Evolutionary conservation across 345 rosid species (phyloP), one percentile per base, ranked within the genome.

Genomic region (Boechera divaricarpa): DNA sequence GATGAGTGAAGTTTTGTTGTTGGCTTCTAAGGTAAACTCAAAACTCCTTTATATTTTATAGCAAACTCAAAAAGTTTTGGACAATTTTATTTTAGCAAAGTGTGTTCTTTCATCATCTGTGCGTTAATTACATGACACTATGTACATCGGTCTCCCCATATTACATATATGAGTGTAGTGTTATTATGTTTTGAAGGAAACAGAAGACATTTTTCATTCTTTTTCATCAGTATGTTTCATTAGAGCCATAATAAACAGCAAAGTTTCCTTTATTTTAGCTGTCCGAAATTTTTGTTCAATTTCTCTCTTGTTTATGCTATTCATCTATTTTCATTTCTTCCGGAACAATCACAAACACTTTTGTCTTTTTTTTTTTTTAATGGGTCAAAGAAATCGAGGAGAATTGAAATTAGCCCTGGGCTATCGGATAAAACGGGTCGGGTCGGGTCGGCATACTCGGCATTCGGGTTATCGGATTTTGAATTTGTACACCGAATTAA

Each of bases 1-100:
- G 97, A 92, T 57, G 91, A 89, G 49, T 87, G 76, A 85, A 76
- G 53, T 69, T 38, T 64, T 74, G 74, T 73, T 61, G 66, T 67
- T 67, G 39, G 69, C 59, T 52, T 73, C n/a, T 44, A 38, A 39
- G 81, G 72, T 71, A 77, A 71, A 57, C 81, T 65, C 38, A 47
- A 21, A 32, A 10, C 70, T 70, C 44, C 15, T 63, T 69, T 26
- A 62, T 69, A 42, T 69, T 24, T 59, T 58, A 26, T 11, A 10
- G 16, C 59, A 76, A 15, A 48, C 68, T 75, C 12, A 4, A 45
- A 53, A 63, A 69, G 75, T 53, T 69, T 77, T 69, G 75, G 49
- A 77, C 70, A 44, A 21, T 18, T 39, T 53, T 39, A 21, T 31
- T 48, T 67, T 7, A 47, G 52, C 42, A 47, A n/a, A 21, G 32